Evolutionary conservation across 1,284 basidiomycete genomes (phyloP).

Genomic region (Microbotryomycetes sp.): DNA sequence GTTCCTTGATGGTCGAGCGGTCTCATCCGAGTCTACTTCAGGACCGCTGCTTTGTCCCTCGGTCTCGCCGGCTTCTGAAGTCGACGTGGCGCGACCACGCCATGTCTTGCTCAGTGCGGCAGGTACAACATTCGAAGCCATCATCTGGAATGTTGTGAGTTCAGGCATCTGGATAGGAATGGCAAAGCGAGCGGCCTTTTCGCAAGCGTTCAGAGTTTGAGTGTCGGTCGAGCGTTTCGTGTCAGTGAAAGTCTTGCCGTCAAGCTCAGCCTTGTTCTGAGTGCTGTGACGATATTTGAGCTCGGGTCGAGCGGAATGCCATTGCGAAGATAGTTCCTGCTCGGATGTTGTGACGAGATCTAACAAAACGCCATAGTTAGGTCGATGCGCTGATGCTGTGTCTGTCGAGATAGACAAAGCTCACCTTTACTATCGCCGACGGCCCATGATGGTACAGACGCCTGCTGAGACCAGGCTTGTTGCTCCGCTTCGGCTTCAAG

Average conservation of each 20-base stretch:
- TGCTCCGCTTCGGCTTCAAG: slow-evolving; percentile 19
- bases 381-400: no score
- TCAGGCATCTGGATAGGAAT: slow-evolving; percentile 21
- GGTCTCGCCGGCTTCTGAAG: neutral
- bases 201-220: slow-evolving; percentile 9
- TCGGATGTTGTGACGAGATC: no score
- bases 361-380: no score
- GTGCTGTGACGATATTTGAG: neutral
- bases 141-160: slow-evolving; percentile 12
- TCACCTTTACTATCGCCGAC: neutral
- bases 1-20: neutral
- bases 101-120: neutral
- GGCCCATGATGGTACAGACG: neutral
- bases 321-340: neutral
- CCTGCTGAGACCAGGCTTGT: neutral
- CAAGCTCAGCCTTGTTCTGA: neutral
- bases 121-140: slow-evolving; percentile 1
- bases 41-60: neutral
- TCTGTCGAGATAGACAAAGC: no score
- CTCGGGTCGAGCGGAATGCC: neutral
- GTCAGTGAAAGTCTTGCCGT: neutral
- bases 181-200: slow-evolving; percentile 12
- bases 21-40: neutral
- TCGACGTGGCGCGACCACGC: neutral
- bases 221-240: neutral